phyloP scores from a whole-genome alignment of 2,329 filamentous ascomycete genomes.

The Xylaria sp. region DNA sequence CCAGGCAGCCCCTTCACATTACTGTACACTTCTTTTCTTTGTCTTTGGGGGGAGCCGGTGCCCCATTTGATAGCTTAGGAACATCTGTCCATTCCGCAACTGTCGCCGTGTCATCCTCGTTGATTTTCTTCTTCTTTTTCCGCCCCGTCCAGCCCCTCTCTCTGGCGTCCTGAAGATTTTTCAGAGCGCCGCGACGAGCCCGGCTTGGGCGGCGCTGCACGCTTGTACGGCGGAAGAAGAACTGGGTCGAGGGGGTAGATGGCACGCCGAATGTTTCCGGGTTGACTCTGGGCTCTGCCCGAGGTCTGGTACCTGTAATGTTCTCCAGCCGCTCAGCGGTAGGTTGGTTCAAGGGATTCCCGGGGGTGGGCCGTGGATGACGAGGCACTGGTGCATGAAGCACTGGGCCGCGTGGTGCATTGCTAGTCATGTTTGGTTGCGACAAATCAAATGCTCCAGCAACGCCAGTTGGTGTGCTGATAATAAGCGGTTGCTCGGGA shows the following conservation, averaged over 20 bases:
- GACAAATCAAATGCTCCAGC: conserved; percentile 63
- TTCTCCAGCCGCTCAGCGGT: conserved; percentile 65
- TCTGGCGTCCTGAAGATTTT: conserved; percentile 70
- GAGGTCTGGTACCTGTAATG: conserved; percentile 56
- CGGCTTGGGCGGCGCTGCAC: conserved; percentile 63
- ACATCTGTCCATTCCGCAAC: conserved; percentile 66
- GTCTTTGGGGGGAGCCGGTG: conserved; percentile 50
- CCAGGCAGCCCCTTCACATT: conserved; percentile 56
- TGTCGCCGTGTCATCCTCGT: conserved; percentile 52
- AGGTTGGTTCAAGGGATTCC: conserved; percentile 54
- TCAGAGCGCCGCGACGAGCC: conserved; percentile 68
- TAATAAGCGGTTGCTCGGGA: conserved; percentile 67
- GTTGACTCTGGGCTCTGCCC: conserved; percentile 26
- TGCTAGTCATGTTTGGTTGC: conserved; percentile 47
- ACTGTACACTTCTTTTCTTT: conserved; percentile 61
- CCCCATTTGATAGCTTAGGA: conserved; percentile 46
- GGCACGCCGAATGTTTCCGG: conserved; percentile 5
- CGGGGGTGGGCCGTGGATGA: conserved; percentile 56
- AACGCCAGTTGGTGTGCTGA: conserved; percentile 68
- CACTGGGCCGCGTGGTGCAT: conserved; percentile 54
- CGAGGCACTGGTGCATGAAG: conserved; percentile 65
- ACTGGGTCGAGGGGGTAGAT: conserved; percentile 45
- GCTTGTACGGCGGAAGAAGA: conserved; percentile 54
- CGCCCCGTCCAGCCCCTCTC: conserved; percentile 65
- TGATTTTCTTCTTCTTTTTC: conserved; percentile 51